Conservation (phyloP, 768 basidiomycete genomes). For the Termitomyces sp. region DNA sequence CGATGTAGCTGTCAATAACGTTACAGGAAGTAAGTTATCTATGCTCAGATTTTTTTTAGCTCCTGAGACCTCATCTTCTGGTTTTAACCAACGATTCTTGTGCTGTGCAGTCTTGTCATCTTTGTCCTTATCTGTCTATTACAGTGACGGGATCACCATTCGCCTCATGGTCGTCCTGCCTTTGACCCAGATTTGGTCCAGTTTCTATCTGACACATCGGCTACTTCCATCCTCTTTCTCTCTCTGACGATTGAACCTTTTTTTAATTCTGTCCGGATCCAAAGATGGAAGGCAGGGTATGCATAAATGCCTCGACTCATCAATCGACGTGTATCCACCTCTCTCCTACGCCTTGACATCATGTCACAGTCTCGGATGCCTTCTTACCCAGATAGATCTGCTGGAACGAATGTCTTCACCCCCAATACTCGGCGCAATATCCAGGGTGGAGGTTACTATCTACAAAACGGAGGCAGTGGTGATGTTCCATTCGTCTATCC, state of each 20-base stretch:
- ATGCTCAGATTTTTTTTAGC: not conserved
- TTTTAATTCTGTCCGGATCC: not conserved
- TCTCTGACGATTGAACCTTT: not conserved
- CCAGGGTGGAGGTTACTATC: not conserved
- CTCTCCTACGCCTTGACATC: not conserved
- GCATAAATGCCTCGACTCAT: constrained; percentile 1
- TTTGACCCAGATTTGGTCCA: not conserved
- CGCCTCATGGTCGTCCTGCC: constrained; percentile 5
- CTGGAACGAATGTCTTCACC: not conserved
- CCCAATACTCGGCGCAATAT: not conserved
- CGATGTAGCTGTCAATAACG: not conserved
- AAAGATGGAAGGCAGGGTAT: not conserved
- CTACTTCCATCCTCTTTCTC: not conserved
- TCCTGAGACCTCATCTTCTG: not conserved
- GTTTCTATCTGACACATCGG: not conserved
- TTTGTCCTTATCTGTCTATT: not conserved
- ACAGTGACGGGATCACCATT: not conserved
- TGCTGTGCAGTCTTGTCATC: constrained; percentile 1
- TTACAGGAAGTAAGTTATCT: not conserved
- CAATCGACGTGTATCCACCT: not conserved
- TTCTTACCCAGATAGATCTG: not conserved
- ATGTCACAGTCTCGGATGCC: not conserved
- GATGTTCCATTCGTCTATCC: not conserved
- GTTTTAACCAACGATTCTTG: not conserved
- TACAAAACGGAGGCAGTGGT: not conserved